Base-by-base conservation (phyloP, 2,329 filamentous ascomycete genomes). In the Ophiocordyceps australis region DNA sequence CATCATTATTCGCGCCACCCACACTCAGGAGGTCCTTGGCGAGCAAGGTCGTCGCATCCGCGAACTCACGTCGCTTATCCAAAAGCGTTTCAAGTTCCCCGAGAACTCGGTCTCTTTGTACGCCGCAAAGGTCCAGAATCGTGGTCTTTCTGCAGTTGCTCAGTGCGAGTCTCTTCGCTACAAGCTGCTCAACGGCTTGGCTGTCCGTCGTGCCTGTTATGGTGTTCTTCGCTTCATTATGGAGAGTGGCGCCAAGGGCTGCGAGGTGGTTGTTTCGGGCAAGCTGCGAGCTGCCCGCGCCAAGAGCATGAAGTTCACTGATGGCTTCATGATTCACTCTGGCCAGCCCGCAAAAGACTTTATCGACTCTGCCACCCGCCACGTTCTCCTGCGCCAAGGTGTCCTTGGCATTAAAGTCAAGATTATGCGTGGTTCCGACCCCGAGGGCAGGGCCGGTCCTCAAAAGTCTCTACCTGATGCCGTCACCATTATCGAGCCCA, bases 241-340 rank as follows among this genome's bases (percentile, higher is more conserved):
- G 89, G 89, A 98, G 80, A 80, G 71, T 46, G 89, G 89, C 54
- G 89, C 89, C 62, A 98, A 98, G 80, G 89, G 89, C 62, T 98
- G 89, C 60, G 89, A 98, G 70, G 89, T 98, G 42, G 89, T 98
- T 55, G 89, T 98, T 45, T 94, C 83, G 46, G 89, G 89, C 61
- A 98, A 98, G 77, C 80, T 98, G 48, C 78, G 89, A 55, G 89
- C 89, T 59, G 89, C 89, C 52, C 83, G 89, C 71, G 89, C 89
- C 63, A 98, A 98, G 82, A 82, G 73, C 67, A 98, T 98, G 89
- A 98, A 98, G 78, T 98, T 98, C 78, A 98, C 89, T 62, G 85
- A 98, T 62, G 89, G 89, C 58, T 98, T 98, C 82, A 98, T 98
- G 89, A 98, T 98, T 66, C 89, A 98, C 81, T 98, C 89, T 52